Percentiles rank a stretch among this genome's conserved stretches.
Evolutionary conservation across 2,329 filamentous ascomycete species (phyloP).

Genomic region (Albophoma yamanashiensis): DNA sequence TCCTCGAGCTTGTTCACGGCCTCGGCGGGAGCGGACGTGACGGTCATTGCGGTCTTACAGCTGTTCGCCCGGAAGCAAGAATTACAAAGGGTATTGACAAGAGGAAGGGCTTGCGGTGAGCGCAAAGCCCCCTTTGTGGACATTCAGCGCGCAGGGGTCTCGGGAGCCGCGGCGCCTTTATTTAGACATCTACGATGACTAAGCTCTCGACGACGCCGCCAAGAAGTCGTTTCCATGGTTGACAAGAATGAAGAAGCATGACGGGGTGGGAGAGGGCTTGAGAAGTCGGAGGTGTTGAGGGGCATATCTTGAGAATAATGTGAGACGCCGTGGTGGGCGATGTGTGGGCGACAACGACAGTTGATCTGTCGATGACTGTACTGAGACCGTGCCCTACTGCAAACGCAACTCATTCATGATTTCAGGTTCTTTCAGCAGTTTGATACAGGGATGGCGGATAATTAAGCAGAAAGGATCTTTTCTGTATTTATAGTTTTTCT

Average conservation of each 20-base stretch:
- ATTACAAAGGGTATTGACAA: not conserved
- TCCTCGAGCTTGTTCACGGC: slow-evolving; percentile 42
- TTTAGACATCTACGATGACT: not conserved
- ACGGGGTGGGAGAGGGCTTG: no score
- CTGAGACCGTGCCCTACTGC: not conserved
- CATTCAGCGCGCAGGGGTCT: not conserved
- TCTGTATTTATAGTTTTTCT: not conserved
- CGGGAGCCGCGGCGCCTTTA: not conserved
- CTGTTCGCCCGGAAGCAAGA: not conserved
- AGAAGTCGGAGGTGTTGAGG: not conserved
- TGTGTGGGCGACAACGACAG: not conserved
- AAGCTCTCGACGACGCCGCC: not conserved
- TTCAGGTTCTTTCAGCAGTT: not conserved
- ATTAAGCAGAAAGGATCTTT: not conserved
- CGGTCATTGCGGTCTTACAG: not conserved
- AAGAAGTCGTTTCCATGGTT: not conserved
- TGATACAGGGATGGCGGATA: not conserved
- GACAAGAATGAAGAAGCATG: not conserved
- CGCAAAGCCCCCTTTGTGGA: not conserved
- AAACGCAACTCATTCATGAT: not conserved
- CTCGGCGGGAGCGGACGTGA: slow-evolving; percentile 13
- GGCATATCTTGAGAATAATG: not conserved
- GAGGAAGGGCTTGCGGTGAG: not conserved
- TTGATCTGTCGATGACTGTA: not conserved
- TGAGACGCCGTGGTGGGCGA: not conserved